Percentiles rank a stretch among this genome's conserved stretches.
Conservation (phyloP, 1,139 yeast species). For the Pichia sorboxylosa region DNA sequence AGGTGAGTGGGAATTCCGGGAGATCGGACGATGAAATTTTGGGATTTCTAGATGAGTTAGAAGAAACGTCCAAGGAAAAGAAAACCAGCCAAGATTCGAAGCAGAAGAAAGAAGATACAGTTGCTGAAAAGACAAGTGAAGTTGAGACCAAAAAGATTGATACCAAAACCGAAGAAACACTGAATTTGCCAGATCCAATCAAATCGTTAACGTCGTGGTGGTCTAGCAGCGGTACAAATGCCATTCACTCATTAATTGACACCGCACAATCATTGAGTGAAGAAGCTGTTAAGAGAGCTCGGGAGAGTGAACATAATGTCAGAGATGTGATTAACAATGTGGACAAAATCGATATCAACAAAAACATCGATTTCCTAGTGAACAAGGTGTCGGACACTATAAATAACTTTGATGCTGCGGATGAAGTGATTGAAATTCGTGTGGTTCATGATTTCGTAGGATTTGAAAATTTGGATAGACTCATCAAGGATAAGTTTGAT, state of each 20-base stretch:
- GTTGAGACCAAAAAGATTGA: neutral
- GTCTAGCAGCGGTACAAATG: constrained; percentile 57
- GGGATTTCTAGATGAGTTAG: constrained; percentile 80
- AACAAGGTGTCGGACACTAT: constrained; percentile 30
- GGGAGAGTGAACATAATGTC: constrained; percentile 24
- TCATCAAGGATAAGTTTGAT: constrained; percentile 53
- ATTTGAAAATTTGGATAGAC: constrained; percentile 30
- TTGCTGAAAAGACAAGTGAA: neutral
- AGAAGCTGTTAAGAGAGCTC: constrained; percentile 26
- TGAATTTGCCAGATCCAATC: constrained; percentile 62
- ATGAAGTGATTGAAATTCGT: constrained; percentile 69
- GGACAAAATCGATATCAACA: constrained; percentile 21
- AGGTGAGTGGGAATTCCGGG: too few relatives aligned
- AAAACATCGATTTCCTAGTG: constrained; percentile 15
- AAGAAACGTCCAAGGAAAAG: constrained; percentile 12
- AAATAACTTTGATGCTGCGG: constrained; percentile 31
- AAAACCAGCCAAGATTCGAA: too few relatives aligned
- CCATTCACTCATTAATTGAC: constrained; percentile 63
- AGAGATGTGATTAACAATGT: neutral
- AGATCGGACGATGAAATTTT: constrained; percentile 54
- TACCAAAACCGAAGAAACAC: too few relatives aligned
- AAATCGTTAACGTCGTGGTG: constrained; percentile 73
- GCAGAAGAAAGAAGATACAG: neutral
- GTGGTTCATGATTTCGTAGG: constrained; percentile 78
- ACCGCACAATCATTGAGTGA: constrained; percentile 26